Evolutionary conservation across 73 alveolate species (phyloP).

Genomic region (Uronychia binucleata): DNA sequence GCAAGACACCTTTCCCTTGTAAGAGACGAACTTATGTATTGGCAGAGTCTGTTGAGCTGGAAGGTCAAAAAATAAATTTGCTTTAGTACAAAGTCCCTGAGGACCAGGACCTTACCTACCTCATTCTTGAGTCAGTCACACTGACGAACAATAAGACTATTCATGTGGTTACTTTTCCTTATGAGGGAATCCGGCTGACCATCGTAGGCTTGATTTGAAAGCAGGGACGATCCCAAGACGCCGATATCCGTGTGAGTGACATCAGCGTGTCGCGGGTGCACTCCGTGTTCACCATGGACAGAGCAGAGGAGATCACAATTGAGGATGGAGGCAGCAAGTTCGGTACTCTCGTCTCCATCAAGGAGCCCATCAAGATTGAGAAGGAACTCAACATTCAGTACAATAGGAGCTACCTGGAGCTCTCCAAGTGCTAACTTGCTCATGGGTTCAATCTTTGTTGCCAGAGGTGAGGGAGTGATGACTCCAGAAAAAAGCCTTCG

Average conservation of each 20-base stretch:
- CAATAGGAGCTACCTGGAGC: background rate
- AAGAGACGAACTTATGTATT: background rate
- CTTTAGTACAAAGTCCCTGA: constrained; percentile 36
- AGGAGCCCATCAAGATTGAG: background rate
- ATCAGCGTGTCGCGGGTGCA: constrained; percentile 51
- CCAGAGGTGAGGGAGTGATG: background rate
- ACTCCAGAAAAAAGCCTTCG: background rate
- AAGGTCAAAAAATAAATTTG: constrained; percentile 42
- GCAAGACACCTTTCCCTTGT: constrained; percentile 60
- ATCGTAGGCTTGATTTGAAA: background rate
- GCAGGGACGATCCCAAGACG: constrained; percentile 50
- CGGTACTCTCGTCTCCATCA: constrained; percentile 36
- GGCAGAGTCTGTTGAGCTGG: background rate
- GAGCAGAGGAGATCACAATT: constrained; percentile 11
- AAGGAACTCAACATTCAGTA: background rate
- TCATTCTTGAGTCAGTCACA: constrained; percentile 42
- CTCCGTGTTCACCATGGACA: constrained; percentile 18
- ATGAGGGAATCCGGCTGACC: background rate
- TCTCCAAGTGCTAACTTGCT: background rate
- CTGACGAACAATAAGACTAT: constrained; percentile 41
- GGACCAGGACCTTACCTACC: constrained; percentile 36
- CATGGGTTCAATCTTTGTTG: background rate
- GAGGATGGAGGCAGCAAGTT: constrained; percentile 44
- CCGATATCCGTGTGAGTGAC: constrained; percentile 56
- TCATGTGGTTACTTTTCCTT: constrained; percentile 39